Conservation (phyloP, 805 yeast species). For the Pichia insulana region DNA sequence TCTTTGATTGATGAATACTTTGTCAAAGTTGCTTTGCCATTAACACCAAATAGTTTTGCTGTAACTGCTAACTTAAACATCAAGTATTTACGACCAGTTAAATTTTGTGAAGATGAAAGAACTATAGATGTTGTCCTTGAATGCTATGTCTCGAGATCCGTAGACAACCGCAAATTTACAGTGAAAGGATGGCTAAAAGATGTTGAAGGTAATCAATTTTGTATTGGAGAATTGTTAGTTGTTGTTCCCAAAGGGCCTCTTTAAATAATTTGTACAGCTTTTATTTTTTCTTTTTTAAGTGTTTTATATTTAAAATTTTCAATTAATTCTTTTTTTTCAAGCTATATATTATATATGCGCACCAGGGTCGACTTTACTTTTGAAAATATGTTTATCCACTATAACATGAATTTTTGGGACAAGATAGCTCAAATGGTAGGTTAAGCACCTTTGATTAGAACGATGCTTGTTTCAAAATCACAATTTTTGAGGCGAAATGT, state of each 20-base stretch:
- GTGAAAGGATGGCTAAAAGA: slow-evolving; percentile 18
- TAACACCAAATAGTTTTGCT: slow-evolving; percentile 35
- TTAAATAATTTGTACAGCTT: background rate
- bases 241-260: slow-evolving; percentile 16
- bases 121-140: slow-evolving; percentile 16
- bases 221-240: slow-evolving; percentile 21
- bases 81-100: slow-evolving; percentile 29
- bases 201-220: slow-evolving; percentile 14
- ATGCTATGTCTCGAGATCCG: slow-evolving; percentile 15
- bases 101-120: slow-evolving; percentile 9
- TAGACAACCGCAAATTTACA: slow-evolving; percentile 13
- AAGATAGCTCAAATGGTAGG: too few species aligned
- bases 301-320: too few species aligned
- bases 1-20: slow-evolving; percentile 46
- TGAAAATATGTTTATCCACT: too few species aligned
- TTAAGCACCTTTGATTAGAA: too few species aligned
- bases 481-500: too few species aligned
- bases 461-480: too few species aligned
- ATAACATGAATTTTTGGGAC: too few species aligned
- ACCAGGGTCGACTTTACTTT: too few species aligned
- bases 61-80: slow-evolving; percentile 42
- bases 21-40: slow-evolving; percentile 42
- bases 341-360: too few species aligned
- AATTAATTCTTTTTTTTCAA: too few species aligned
- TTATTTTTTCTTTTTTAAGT: background rate